Percentiles rank a stretch among this genome's conserved stretches.
Conservation (phyloP, 768 basidiomycete genomes). For the Russula griseocarnosa region DNA sequence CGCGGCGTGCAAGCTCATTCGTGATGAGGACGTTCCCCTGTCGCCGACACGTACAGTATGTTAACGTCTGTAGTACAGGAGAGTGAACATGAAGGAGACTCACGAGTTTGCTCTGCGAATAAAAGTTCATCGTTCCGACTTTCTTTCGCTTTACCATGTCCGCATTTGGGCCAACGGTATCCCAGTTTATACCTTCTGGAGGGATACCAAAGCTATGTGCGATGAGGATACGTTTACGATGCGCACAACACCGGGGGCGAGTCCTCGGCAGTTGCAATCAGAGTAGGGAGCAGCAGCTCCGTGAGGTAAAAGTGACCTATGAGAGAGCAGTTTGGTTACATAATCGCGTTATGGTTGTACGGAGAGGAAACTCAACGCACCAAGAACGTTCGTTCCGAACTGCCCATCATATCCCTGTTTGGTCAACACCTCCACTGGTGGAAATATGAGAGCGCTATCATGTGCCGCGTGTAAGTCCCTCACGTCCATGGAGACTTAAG, state of each 20-base stretch:
- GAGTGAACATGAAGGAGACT: not conserved
- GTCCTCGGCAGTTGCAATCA: not conserved
- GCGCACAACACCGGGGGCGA: not conserved
- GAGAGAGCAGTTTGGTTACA: not conserved
- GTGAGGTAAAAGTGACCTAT: not conserved
- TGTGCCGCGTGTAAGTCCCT: not conserved
- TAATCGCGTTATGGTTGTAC: not conserved
- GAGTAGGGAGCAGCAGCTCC: not conserved
- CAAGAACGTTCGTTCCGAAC: not conserved
- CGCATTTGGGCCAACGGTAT: not conserved
- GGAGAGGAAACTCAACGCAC: not conserved
- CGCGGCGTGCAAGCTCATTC: slow-evolving; percentile 1
- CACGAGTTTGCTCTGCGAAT: not conserved
- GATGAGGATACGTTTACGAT: not conserved
- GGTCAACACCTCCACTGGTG: not conserved
- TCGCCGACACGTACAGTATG: not conserved
- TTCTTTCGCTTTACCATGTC: not conserved
- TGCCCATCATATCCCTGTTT: not conserved
- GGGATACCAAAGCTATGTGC: not conserved
- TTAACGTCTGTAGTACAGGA: not conserved
- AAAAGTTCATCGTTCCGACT: not conserved
- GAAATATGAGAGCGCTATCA: not conserved
- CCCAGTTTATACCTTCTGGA: not conserved
- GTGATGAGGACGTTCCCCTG: not conserved
- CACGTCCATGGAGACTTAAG: not conserved